Evolutionary conservation across 2,329 filamentous ascomycete species (phyloP), one percentile per base, ranked within the genome.

Genomic region (Fusarium kyushuense): DNA sequence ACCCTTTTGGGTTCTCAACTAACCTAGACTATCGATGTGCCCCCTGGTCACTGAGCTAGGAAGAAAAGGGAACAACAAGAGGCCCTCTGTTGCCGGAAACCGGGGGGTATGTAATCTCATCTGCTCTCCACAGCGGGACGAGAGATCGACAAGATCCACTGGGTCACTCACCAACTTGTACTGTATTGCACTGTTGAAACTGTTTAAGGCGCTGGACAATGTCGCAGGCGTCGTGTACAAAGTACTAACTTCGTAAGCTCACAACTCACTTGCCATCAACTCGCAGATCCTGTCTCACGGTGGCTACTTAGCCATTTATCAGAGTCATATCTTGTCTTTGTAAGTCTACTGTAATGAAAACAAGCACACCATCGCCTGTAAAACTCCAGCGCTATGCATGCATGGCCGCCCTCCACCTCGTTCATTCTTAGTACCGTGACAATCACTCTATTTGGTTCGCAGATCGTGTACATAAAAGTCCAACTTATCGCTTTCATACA

Each of bases 401-500:
- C 38, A 38, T 40, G 42, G 19, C 45, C 35, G 40, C 23, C 48
- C 36, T 40, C 42, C 36, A 13, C 19, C 32, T 32, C 17, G 7
- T 13, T 47, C 17, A 13, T 19, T 47, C 35, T 59, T n/a, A 33
- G 23, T 40, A 40, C 25, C 23, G 47, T n/a, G 4, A 21, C n/a
- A 11, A 23, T 17, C 11, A 17, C 17, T 62, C 72, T 69, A 67
- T 67, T 74, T 71, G 11, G 69, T 72, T 47, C 87, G 81, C 56
- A 89, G 73, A 71, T 89, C 87, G 30, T 86, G 79, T 9, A 89
- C 81, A 45, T 84, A 81, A 71, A 87, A 88, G n/a, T 90, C 85
- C 72, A 93, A 79, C 61, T 86, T 87, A 46, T 87, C 84, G 25
- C 85, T 87, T 76, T 92, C 89, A 70, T 90, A 89, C 3, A 93